phyloP scores from a whole-genome alignment of 257 asterid genomes.

The Penstemon barbatus region DNA sequence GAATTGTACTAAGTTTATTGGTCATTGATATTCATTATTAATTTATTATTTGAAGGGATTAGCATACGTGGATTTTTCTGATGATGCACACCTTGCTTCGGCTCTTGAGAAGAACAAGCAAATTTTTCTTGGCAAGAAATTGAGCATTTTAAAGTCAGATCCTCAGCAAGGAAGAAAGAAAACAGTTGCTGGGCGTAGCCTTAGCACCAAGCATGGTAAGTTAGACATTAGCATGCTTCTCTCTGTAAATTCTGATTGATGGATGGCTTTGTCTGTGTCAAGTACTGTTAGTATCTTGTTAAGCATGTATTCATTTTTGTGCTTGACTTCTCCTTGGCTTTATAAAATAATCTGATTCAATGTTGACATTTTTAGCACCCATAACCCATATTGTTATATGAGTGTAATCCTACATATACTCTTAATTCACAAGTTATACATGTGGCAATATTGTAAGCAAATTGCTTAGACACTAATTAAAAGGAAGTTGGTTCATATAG shows the following conservation, averaged over 20 bases:
- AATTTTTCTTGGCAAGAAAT: constrained; percentile 57
- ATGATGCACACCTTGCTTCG: constrained; percentile 74
- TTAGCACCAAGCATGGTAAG: constrained; percentile 47
- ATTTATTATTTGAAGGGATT: constrained; percentile 59
- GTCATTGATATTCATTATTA: constrained; percentile 28
- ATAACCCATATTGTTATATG: neutral
- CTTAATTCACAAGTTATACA: neutral
- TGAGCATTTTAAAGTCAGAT: constrained; percentile 73
- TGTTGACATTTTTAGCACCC: neutral
- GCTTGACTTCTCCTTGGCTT: neutral
- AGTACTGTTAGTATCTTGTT: neutral
- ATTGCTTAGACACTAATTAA: neutral
- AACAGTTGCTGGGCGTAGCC: constrained; percentile 37
- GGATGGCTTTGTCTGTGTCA: constrained; percentile 4
- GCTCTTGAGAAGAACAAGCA: constrained; percentile 77
- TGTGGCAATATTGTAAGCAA: too few species aligned
- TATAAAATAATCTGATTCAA: neutral
- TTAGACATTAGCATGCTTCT: constrained; percentile 22
- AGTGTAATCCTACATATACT: constrained; percentile 3
- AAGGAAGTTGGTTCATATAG: constrained; percentile 1
- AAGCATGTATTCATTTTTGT: neutral
- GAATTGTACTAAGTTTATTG: neutral
- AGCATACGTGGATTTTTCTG: constrained; percentile 89
- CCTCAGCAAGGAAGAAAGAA: constrained; percentile 66
- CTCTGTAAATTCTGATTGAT: constrained; percentile 17